A percentile compares a stretch with the other conserved stretches of the same genome.
These are phyloP conservation scores for Rubus parviflorus DNA, from an alignment of 306 rosid species.

Conservation along the genomic window DNA sequence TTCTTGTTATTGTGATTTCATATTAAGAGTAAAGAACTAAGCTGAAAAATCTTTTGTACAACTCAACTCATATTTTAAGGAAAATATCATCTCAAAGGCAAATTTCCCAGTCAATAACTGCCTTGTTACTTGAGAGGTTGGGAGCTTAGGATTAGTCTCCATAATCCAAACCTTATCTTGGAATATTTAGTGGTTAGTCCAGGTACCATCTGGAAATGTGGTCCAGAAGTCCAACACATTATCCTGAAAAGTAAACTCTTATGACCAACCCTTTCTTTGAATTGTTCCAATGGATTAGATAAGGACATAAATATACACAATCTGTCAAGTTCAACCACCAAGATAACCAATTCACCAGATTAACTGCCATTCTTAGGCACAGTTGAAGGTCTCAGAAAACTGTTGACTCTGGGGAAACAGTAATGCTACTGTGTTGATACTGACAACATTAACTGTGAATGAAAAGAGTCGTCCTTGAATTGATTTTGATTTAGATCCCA, in stretches of 20 bases:
- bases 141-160: no score
- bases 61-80: not conserved
- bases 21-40: no score
- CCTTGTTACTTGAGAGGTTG: no score
- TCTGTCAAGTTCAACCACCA: not conserved
- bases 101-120: not conserved
- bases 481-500: no score
- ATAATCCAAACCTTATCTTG: not conserved
- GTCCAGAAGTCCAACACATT: not conserved
- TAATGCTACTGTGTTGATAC: no score
- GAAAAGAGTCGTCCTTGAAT: no score
- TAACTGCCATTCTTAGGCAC: not conserved
- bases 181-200: not conserved
- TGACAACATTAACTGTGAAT: no score
- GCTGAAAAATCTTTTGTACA: no score
- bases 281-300: not conserved
- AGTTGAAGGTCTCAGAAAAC: no score
- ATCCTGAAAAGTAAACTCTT: not conserved
- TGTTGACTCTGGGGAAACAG: no score
- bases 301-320: not conserved
- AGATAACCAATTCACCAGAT: not conserved
- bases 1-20: not conserved
- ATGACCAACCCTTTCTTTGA: slow-evolving; percentile 2
- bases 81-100: not conserved
- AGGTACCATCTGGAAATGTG: not conserved